Percentiles rank a stretch among this genome's conserved stretches.
phyloP scores from a whole-genome alignment of 352 stramenopile genomes.

The Phytophthora citricola region DNA sequence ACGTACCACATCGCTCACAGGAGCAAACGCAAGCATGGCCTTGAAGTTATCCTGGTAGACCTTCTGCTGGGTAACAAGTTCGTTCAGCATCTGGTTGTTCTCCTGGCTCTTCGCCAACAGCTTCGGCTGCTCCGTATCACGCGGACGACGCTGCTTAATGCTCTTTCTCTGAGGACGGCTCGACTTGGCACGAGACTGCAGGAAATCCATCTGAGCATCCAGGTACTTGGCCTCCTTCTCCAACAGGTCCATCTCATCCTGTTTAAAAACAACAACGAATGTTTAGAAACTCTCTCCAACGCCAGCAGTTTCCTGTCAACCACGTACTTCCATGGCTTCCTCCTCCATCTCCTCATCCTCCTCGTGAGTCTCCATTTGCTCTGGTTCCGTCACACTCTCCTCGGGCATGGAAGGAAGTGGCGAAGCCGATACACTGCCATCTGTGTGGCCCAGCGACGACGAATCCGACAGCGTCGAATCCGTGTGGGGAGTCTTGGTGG shows the following conservation, averaged over 20 bases:
- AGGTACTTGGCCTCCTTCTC: slow-evolving; percentile 78
- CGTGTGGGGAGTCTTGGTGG: slow-evolving; percentile 34
- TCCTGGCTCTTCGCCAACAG: slow-evolving; percentile 50
- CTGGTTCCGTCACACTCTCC: slow-evolving; percentile 11
- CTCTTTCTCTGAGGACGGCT: slow-evolving; percentile 45
- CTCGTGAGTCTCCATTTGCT: slow-evolving; percentile 19
- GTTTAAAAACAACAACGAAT: background rate
- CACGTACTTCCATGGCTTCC: slow-evolving; percentile 42
- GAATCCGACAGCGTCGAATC: slow-evolving; percentile 24
- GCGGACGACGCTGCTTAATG: slow-evolving; percentile 63
- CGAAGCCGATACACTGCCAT: slow-evolving; percentile 34
- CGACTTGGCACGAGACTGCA: slow-evolving; percentile 60
- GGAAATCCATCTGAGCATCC: slow-evolving; percentile 68
- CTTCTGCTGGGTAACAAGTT: slow-evolving; percentile 71
- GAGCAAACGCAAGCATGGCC: slow-evolving; percentile 80
- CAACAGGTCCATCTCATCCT: slow-evolving; percentile 68
- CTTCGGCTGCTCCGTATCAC: slow-evolving; percentile 45
- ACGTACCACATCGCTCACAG: slow-evolving; percentile 73
- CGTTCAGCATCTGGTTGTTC: slow-evolving; percentile 58
- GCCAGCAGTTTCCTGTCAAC: background rate
- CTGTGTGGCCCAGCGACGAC: slow-evolving; percentile 30
- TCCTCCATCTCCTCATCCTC: slow-evolving; percentile 46
- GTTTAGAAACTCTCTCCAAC: background rate
- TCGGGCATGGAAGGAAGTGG: slow-evolving; percentile 43
- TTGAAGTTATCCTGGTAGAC: slow-evolving; percentile 82